Evolutionary conservation across 2,329 filamentous ascomycete species (phyloP), one percentile per base, ranked within the genome.

Genomic region (Aspergillus sp.): DNA sequence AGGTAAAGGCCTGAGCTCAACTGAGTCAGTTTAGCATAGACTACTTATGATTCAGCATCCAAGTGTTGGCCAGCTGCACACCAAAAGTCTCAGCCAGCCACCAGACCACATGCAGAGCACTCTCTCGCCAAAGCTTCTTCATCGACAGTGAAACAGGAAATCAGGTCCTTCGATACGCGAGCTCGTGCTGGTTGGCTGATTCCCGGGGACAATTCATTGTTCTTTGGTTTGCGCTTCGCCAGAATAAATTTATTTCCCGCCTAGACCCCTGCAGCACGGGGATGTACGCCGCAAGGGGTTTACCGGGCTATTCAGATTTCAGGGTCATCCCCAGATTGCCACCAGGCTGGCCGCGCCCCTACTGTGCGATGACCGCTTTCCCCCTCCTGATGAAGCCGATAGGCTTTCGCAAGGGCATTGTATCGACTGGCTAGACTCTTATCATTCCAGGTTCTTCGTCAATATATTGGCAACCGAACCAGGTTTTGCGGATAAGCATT

Each of bases 201-300:
- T 47, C 20, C 15, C 40, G 45, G n/a, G 30, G 34, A 27, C 12
- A 2, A 22, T 39, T 34, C 9, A 50, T 15, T 37, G 34, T 49
- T 15, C n/a, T n/a, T 13, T 15, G n/a, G 7, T 41, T 48, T 19
- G 17, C 30, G 44, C n/a, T 37, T 42, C 30, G 41, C 20, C 40
- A 34, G 13, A 11, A 30, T n/a, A 30, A 30, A 15, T 44, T 17
- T 27, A 50, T 52, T n/a, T 48, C 30, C 15, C 19, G 24, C 33
- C 20, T 42, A 46, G 51, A 54, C 59, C 54, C 59, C 57, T 61
- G 51, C 58, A 62, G 64, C 68, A 68, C 69, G 57, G 66, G 65
- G 63, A 57, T 56, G 44, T 47, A 33, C 46, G 59, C 65, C 45
- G 70, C 64, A 72, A 71, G 70, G 69, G 64, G 58, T 51, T 50